Evolutionary conservation across 78 protist genomes (phyloP).

Genomic region (Chrysochromulina tobinii): DNA sequence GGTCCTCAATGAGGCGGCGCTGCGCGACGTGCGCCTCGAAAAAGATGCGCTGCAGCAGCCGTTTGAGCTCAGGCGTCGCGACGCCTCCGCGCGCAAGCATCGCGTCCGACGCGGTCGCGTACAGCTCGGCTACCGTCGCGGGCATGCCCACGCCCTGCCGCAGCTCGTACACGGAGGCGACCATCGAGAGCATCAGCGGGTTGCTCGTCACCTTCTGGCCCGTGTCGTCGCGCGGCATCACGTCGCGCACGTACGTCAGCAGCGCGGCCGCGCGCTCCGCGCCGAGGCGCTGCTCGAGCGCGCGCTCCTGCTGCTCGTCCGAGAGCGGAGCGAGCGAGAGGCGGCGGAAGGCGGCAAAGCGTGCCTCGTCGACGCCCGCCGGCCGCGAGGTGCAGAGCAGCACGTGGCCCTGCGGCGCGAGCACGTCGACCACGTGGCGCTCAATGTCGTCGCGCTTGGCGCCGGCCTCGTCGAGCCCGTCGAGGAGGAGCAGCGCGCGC

Average conservation of each 20-base stretch:
- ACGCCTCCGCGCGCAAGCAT: not conserved
- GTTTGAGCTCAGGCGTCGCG: no score
- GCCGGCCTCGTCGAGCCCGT: conserved; percentile 21
- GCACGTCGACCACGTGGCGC: not conserved
- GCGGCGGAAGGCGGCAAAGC: not conserved
- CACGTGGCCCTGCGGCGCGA: conserved; percentile 5
- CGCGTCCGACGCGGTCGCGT: not conserved
- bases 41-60: no score
- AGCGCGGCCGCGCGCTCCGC: not conserved
- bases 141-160: not conserved
- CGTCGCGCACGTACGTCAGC: not conserved
- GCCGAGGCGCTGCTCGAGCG: not conserved
- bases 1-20: no score
- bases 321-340: not conserved
- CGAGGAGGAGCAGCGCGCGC: not conserved
- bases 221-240: not conserved
- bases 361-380: not conserved
- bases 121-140: not conserved
- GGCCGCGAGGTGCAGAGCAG: not conserved
- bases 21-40: no score
- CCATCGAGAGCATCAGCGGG: not conserved
- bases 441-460: not conserved
- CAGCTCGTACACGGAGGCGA: not conserved
- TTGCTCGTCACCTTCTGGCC: not conserved
- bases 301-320: not conserved